phyloP scores from a whole-genome alignment of 352 stramenopile species.

The Phytophthora niederhauseri region DNA sequence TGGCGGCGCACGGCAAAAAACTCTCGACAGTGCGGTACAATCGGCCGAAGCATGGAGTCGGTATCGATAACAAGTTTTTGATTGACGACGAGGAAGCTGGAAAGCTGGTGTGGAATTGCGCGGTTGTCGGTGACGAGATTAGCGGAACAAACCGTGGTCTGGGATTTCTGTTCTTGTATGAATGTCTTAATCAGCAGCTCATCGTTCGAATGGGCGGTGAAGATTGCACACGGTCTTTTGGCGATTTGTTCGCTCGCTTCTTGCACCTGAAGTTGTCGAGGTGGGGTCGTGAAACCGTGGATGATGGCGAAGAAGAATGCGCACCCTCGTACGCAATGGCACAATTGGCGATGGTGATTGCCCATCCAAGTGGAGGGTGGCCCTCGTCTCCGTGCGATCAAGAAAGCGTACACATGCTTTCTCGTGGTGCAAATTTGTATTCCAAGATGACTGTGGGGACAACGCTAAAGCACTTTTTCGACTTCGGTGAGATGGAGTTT shows the following conservation, averaged over 20 bases:
- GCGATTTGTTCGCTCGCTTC: conserved; percentile 75
- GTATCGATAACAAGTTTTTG: conserved; percentile 65
- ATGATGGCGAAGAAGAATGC: conserved; percentile 86
- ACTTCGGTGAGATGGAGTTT: conserved; percentile 74
- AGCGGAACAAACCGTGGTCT: conserved; percentile 80
- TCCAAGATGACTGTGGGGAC: conserved; percentile 80
- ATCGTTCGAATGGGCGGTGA: conserved; percentile 66
- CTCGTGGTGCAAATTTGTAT: conserved; percentile 82
- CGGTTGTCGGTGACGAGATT: conserved; percentile 81
- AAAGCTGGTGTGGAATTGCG: conserved; percentile 87
- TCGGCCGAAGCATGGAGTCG: conserved; percentile 63
- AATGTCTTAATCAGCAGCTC: conserved; percentile 79
- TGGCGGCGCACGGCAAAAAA: conserved; percentile 79
- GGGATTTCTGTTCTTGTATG: conserved; percentile 85
- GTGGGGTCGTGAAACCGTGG: conserved; percentile 84
- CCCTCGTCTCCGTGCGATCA: conserved; percentile 65
- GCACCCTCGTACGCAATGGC: conserved; percentile 74
- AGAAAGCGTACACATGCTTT: conserved; percentile 73
- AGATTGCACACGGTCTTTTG: conserved; percentile 80
- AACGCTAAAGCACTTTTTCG: conserved; percentile 87
- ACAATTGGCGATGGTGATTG: conserved; percentile 75
- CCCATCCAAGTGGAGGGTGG: conserved; percentile 61
- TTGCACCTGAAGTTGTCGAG: conserved; percentile 85
- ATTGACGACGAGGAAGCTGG: conserved; percentile 80
- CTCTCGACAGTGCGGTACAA: conserved; percentile 87